These are phyloP conservation scores for Knufia fluminis DNA, from an alignment of 2,329 filamentous ascomycete genomes.

Conservation along the genomic window DNA sequence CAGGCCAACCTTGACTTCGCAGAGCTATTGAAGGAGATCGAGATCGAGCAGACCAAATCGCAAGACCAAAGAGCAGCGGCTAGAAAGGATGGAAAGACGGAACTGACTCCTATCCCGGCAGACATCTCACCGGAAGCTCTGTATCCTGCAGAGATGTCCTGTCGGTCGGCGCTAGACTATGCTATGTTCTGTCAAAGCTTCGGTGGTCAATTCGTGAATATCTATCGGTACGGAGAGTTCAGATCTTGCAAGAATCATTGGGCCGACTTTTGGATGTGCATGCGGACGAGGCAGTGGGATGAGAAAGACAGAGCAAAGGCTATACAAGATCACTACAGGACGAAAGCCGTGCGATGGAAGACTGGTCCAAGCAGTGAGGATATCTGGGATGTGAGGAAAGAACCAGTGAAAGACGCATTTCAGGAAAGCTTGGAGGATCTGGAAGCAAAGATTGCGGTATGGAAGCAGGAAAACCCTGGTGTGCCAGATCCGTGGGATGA, in stretches of 20 bases:
- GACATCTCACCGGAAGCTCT: constrained; percentile 54
- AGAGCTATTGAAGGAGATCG: constrained; percentile 43
- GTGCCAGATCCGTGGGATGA: constrained; percentile 17
- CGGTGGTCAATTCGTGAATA: constrained; percentile 76
- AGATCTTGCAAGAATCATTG: constrained; percentile 74
- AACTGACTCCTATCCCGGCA: constrained; percentile 20
- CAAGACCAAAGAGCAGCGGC: constrained; percentile 9
- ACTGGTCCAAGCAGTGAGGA: constrained; percentile 73
- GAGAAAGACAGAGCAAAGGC: constrained; percentile 49
- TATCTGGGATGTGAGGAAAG: constrained; percentile 69
- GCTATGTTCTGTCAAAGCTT: constrained; percentile 91
- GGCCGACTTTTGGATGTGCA: constrained; percentile 96
- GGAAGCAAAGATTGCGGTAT: constrained; percentile 33
- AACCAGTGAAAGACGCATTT: constrained; percentile 47
- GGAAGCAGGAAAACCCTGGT: constrained; percentile 32
- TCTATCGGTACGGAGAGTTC: constrained; percentile 77
- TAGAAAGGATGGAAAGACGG: constrained; percentile 8
- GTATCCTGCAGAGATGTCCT: constrained; percentile 76
- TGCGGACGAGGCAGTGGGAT: constrained; percentile 63
- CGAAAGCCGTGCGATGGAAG: constrained; percentile 57
- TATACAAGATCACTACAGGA: constrained; percentile 59
- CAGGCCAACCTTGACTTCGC: constrained; percentile 47
- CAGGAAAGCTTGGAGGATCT: constrained; percentile 35
- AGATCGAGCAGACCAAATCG: constrained; percentile 23
- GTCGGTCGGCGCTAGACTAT: constrained; percentile 79